A percentile compares a stretch with the other conserved stretches of the same genome.
phyloP scores from a whole-genome alignment of 768 basidiomycete species.

The Agaricus bisporus region DNA sequence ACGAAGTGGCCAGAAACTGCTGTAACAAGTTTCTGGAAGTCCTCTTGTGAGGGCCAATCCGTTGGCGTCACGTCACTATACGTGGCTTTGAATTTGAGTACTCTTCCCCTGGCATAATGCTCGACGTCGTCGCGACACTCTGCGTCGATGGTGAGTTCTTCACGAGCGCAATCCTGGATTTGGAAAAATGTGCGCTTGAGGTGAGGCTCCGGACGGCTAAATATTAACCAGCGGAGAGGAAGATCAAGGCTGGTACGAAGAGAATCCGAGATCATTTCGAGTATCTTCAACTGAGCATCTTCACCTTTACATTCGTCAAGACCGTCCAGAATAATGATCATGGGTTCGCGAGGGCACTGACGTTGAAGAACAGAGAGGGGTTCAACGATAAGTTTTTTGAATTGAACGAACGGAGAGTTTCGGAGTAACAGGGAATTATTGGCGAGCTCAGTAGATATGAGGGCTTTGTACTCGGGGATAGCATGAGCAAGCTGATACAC shows the following conservation, averaged over 20 bases:
- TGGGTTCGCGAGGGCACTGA: background rate
- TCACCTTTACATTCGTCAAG: background rate
- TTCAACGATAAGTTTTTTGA: background rate
- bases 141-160: background rate
- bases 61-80: background rate
- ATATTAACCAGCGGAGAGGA: background rate
- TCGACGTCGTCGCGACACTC: background rate
- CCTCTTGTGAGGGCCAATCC: background rate
- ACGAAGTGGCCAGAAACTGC: background rate
- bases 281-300: background rate
- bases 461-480: background rate
- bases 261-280: background rate
- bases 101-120: background rate
- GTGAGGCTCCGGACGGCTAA: background rate
- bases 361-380: background rate
- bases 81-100: background rate
- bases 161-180: background rate
- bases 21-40: background rate
- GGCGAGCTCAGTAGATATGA: background rate
- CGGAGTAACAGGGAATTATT: background rate
- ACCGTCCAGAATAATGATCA: background rate
- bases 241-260: background rate
- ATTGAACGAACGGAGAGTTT: background rate
- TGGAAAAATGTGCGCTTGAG: background rate
- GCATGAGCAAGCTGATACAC: background rate